Evolutionary conservation across 164 flowering plant species (phyloP), one percentile per base, ranked within the genome.

Genomic region (Kingdonia uniflora): DNA sequence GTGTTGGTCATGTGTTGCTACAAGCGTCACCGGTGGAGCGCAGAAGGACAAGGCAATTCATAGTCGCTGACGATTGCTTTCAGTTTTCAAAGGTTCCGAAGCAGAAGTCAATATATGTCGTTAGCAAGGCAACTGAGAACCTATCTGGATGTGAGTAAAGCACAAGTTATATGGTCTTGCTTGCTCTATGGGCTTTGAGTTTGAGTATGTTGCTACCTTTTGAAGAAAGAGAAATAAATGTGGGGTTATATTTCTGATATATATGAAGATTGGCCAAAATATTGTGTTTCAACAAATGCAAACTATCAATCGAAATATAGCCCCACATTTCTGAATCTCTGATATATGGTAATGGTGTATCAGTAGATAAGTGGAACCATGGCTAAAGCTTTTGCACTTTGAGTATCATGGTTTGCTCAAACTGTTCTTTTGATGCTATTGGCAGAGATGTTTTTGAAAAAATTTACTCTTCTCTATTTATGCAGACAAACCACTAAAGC

Each of bases 31-130:
- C 68, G 12, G 60, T 64, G 49, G 80, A 74, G 67, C 72, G 70
- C 35, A 80, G 76, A 70, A 84, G 86, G 67, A 13, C 72, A 39
- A 81, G 83, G 49, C 71, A 77, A 57, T 61, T 88, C 61, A 53
- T 92, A 49, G 69, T 84, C 66, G 97, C 99, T 45, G 95, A 86
- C 65, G 99, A 92, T 66, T 77, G 92, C 35, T 88, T 92, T 74
- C 85, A 88, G 69, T 76, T 88, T 50, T 80, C 81, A 14, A 78
- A 75, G 66, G 74, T 76, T 69, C 87, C 99, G 6, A 74, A 65
- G 61, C 82, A 74, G 48, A 88, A 74, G 68, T 68, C 82, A 5
- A 51, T 74, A n/a, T 29, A 67, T 59, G 82, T 80, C 61, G 69
- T 92, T 21, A 68, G 55, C 59, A 84, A 76, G 61, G 82, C 74